Conservation (phyloP, 75 land plant species). For the Sequoia sempervirens region DNA sequence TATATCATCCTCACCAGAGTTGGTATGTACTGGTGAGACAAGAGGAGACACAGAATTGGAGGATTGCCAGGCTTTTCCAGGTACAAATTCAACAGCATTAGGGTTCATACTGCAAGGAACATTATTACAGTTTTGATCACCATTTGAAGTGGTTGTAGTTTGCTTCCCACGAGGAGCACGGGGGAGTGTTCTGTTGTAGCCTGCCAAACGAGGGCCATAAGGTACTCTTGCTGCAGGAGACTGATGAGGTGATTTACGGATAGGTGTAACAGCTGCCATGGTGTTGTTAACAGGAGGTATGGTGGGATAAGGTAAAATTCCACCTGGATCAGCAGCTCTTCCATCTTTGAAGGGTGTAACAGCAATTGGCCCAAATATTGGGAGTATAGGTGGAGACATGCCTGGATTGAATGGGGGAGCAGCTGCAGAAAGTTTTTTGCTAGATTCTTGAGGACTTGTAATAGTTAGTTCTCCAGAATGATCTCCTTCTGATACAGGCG, state of each 20-base stretch:
- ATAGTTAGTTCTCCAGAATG: not conserved
- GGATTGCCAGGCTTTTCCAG: slow-evolving; percentile 43
- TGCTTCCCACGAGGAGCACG: slow-evolving; percentile 35
- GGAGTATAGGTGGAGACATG: slow-evolving; percentile 30
- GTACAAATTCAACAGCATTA: slow-evolving; percentile 73
- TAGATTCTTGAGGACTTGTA: slow-evolving; percentile 7
- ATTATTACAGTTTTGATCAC: slow-evolving; percentile 9
- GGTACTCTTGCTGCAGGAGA: slow-evolving; percentile 71
- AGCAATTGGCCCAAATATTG: slow-evolving; percentile 31
- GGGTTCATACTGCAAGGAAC: slow-evolving; percentile 57
- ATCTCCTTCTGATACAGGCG: not conserved
- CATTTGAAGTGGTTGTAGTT: slow-evolving; percentile 6
- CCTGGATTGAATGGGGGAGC: slow-evolving; percentile 75
- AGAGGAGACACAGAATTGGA: slow-evolving; percentile 1
- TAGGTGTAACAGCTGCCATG: slow-evolving; percentile 12
- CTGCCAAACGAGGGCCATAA: slow-evolving; percentile 63
- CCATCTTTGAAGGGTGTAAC: slow-evolving; percentile 51
- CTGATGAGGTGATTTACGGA: slow-evolving; percentile 32
- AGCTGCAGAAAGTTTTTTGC: slow-evolving; percentile 66
- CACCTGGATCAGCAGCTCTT: slow-evolving; percentile 25
- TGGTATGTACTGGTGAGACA: not conserved
- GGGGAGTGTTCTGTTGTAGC: slow-evolving; percentile 31
- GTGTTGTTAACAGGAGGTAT: slow-evolving; percentile 28
- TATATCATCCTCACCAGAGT: slow-evolving; percentile 3
- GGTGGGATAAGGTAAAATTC: slow-evolving; percentile 56